A percentile compares a stretch with the other conserved stretches of the same genome.
Evolutionary conservation across 2,329 filamentous ascomycete species (phyloP).

Genomic region (Sphaerulina populicola): DNA sequence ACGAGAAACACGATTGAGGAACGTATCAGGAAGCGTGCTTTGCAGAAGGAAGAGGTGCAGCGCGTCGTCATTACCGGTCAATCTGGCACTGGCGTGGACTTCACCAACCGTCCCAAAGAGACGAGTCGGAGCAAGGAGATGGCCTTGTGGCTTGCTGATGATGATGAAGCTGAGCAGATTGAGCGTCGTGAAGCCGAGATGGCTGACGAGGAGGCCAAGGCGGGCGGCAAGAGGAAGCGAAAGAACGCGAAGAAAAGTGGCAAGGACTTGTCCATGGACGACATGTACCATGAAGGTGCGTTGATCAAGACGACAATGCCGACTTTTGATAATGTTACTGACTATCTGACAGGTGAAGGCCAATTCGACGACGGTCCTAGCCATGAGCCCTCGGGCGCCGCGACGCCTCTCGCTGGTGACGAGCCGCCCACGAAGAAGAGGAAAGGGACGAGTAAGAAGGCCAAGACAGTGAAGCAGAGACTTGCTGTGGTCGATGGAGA

Average conservation of each 20-base stretch:
- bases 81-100: conserved; percentile 63
- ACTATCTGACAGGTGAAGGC: conserved; percentile 65
- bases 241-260: conserved; percentile 48
- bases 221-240: conserved; percentile 47
- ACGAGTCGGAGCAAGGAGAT: conserved; percentile 98
- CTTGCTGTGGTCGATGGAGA: conserved; percentile 43
- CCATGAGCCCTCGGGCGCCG: conserved; percentile 74
- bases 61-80: conserved; percentile 92
- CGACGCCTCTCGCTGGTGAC: conserved; percentile 61
- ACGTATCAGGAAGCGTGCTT: conserved; percentile 87
- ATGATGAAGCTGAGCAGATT: conserved; percentile 89
- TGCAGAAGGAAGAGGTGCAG: conserved; percentile 98
- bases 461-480: conserved; percentile 45
- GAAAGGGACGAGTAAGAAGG: conserved; percentile 43
- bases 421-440: conserved; percentile 50
- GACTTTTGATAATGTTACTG: conserved; percentile 7
- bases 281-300: conserved; percentile 96
- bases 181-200: conserved; percentile 87
- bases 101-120: conserved; percentile 77
- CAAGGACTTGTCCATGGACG: conserved; percentile 65
- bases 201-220: conserved; percentile 53
- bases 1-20: conserved; percentile 96
- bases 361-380: conserved; percentile 86
- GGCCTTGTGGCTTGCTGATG: conserved; percentile 96
- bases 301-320: neutral